Evolutionary conservation across 257 asterid genomes (phyloP), one percentile per base, ranked within the genome.

Genomic region (Ehretia macrophylla): DNA sequence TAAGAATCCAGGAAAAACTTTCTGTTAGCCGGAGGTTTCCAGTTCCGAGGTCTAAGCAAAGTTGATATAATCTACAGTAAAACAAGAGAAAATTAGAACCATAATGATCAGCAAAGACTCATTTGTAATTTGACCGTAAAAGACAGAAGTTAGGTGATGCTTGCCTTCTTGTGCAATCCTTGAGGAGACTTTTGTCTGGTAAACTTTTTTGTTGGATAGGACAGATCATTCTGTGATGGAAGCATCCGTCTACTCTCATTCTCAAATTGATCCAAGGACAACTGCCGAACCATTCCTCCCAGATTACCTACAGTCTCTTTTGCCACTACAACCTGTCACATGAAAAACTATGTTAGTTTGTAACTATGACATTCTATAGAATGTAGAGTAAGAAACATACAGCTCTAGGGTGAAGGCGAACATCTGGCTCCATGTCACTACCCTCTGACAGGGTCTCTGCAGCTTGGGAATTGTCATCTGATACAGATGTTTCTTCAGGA

Each of bases 201-300:
- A 62, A 89, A 84, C 72, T 77, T 89, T 73, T 81, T 93, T 58
- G 89, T 82, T 62, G 97, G 97, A 76, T 84, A 68, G 55, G 97
- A 82, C 60, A 80, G 71, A 59, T 89, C 97, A 67, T 79, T 93
- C 14, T 83, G 81, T n/a, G 78, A 64, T 35, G 97, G 91, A 65
- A 79, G 67, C 96, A 83, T 89, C 59, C 99, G 87, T 70, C 99
- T 81, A 68, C 99, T 89, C 76, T 93, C 99, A 75, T 93, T 88
- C 76, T 93, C 99, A 68, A 93, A 93, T 72, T 93, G 99, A 80
- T 93, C 99, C 78, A 93, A 77, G 50, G 97, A 88, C 59, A 93
- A 81, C 83, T 89, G 99, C 73, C 99, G 83, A 53, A 93, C 82
- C 97, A 93, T 93, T 61, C 99, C 97, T 68, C 99, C 99, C 66